Percentiles rank a stretch among this genome's conserved stretches.
These are phyloP conservation scores for Mycocentrospora acerina DNA, from an alignment of 2,329 filamentous ascomycete species.

Conservation along the genomic window DNA sequence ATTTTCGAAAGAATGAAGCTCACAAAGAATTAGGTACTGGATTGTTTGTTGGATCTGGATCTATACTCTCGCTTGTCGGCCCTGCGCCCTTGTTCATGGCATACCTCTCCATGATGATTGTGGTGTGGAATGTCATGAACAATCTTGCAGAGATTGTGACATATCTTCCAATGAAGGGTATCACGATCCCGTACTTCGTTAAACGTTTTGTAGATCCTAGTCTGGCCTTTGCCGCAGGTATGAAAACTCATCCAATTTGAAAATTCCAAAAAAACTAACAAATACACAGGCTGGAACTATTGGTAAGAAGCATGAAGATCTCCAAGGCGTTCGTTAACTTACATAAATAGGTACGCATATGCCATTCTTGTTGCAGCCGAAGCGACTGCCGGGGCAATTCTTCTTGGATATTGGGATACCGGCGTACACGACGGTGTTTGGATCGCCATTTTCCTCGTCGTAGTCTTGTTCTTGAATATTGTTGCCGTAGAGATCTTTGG, in stretches of 20 bases:
- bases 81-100: constrained; percentile 42
- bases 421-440: constrained; percentile 36
- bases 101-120: constrained; percentile 41
- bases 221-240: constrained; percentile 39
- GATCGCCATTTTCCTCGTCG: constrained; percentile 40
- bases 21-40: too few species aligned
- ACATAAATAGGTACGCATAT: too few species aligned
- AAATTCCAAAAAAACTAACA: too few species aligned
- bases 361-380: constrained; percentile 39
- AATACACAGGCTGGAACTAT: constrained; percentile 26
- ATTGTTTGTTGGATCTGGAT: constrained; percentile 39
- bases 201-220: constrained; percentile 52
- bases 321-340: too few species aligned
- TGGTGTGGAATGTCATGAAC: constrained; percentile 45
- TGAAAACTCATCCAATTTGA: too few species aligned
- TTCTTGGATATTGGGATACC: constrained; percentile 39
- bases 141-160: constrained; percentile 45
- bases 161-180: constrained; percentile 43
- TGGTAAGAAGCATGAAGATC: too few species aligned
- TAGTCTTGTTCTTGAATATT: constrained; percentile 39
- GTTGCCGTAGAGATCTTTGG: constrained; percentile 41
- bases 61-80: constrained; percentile 34
- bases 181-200: constrained; percentile 42
- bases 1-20: too few species aligned
- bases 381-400: constrained; percentile 29